A percentile compares a stretch with the other conserved stretches of the same genome.
Evolutionary conservation across 2,329 filamentous ascomycete species (phyloP).

Genomic region (Chaetothyriales sp.): DNA sequence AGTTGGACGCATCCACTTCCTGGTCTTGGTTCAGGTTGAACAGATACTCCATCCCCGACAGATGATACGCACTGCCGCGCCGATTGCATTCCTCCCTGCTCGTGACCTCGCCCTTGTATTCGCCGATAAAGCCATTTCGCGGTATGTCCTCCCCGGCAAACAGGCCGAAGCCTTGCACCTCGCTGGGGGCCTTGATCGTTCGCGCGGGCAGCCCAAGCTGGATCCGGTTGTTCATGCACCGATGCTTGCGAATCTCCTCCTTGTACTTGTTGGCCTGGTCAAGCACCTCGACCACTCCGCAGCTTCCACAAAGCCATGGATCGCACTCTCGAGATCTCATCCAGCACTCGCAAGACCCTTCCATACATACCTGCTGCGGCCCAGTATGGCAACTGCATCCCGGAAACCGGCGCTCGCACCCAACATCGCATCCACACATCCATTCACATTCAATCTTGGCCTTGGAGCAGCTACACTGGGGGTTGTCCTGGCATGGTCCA

Average conservation of each 20-base stretch:
- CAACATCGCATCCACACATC: constrained; percentile 15
- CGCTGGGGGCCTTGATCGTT: constrained; percentile 56
- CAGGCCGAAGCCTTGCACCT: constrained; percentile 53
- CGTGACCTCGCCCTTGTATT: constrained; percentile 69
- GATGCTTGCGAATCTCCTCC: constrained; percentile 40
- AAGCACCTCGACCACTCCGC: constrained; percentile 55
- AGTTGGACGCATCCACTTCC: constrained; percentile 57
- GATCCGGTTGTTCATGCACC: constrained; percentile 59
- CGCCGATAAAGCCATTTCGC: constrained; percentile 60
- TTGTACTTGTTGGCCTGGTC: constrained; percentile 55
- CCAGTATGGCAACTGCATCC: constrained; percentile 16
- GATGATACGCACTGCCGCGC: constrained; percentile 42
- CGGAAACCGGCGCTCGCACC: constrained; percentile 17
- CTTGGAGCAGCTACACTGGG: constrained; percentile 13
- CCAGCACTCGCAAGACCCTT: constrained; percentile 50
- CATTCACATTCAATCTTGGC: constrained; percentile 18
- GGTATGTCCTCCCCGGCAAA: constrained; percentile 56
- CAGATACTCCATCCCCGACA: constrained; percentile 31
- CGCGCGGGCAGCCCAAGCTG: constrained; percentile 55
- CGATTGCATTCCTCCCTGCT: constrained; percentile 56
- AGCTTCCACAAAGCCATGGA: constrained; percentile 56
- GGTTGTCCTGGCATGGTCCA: constrained; percentile 15
- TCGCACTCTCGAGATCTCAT: constrained; percentile 68
- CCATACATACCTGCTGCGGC: constrained; percentile 13
- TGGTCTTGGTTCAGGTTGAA: constrained; percentile 41